Percentiles rank a stretch among this genome's conserved stretches.
phyloP scores from a whole-genome alignment of 768 basidiomycete genomes.

The Flagelloscypha sp. region DNA sequence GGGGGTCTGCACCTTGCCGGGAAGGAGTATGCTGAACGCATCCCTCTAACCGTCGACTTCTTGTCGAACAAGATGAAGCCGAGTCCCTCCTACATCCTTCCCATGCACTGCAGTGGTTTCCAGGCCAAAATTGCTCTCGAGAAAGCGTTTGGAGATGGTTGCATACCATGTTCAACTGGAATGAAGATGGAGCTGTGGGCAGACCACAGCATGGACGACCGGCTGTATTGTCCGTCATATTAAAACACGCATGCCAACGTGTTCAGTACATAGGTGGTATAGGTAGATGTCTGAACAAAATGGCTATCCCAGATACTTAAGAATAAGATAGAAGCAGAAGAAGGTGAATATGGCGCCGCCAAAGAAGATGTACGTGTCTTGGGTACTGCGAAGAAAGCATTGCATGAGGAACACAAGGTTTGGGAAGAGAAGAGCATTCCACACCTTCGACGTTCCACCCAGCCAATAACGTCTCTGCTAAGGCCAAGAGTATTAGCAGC shows the following conservation, averaged over 20 bases:
- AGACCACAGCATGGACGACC: slow-evolving; percentile 31
- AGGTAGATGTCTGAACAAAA: no score
- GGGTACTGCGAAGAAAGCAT: slow-evolving; percentile 49
- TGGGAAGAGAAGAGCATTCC: slow-evolving; percentile 15
- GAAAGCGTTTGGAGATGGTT: slow-evolving; percentile 60
- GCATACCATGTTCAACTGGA: slow-evolving; percentile 74
- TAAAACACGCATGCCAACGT: no score
- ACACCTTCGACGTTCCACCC: slow-evolving; percentile 93
- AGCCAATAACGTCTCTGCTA: slow-evolving; percentile 90
- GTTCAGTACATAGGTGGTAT: no score
- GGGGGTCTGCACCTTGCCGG: slow-evolving; percentile 82
- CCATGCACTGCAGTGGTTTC: slow-evolving; percentile 84
- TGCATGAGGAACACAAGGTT: background rate
- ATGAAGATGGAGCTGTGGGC: slow-evolving; percentile 52
- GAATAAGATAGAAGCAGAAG: slow-evolving; percentile 89
- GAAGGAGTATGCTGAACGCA: slow-evolving; percentile 53
- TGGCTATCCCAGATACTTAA: slow-evolving; percentile 85
- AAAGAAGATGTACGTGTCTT: slow-evolving; percentile 92
- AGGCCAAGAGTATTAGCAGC: slow-evolving; percentile 92
- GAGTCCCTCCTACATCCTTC: slow-evolving; percentile 61
- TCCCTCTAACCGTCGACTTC: slow-evolving; percentile 65
- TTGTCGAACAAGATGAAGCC: slow-evolving; percentile 53
- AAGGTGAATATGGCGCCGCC: slow-evolving; percentile 82
- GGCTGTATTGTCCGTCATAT: slow-evolving; percentile 20
- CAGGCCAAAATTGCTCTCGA: slow-evolving; percentile 66